Conservation (phyloP, 495 filamentous ascomycete species). For the Diplogelasinospora grovesii region DNA sequence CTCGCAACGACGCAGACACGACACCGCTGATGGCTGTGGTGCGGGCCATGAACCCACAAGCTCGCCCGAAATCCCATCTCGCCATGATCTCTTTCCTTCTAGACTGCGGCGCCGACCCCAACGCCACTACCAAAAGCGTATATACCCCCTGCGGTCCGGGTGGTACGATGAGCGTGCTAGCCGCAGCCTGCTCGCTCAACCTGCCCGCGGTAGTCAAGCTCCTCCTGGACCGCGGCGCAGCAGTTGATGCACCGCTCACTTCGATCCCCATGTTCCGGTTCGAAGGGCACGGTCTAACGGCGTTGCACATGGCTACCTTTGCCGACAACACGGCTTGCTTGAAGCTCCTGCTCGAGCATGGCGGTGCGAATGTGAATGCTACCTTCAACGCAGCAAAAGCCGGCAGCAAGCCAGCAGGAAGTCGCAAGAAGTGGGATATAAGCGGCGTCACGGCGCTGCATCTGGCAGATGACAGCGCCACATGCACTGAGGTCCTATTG, state of each 20-base stretch:
- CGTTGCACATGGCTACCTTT: slow-evolving; percentile 17
- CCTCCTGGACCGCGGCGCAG: slow-evolving; percentile 14
- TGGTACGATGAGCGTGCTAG: slow-evolving; percentile 3
- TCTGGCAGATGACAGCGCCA: slow-evolving; percentile 6
- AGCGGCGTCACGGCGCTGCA: slow-evolving; percentile 15
- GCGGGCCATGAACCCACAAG: not conserved
- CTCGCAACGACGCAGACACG: slow-evolving; percentile 10
- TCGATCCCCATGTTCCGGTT: not conserved
- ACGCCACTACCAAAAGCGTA: not conserved
- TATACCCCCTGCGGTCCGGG: not conserved
- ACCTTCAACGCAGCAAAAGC: slow-evolving; percentile 5
- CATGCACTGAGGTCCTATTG: slow-evolving; percentile 7
- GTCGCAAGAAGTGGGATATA: not conserved
- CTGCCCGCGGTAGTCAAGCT: slow-evolving; percentile 5
- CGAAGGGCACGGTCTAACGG: slow-evolving; percentile 6
- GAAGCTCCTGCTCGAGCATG: slow-evolving; percentile 9
- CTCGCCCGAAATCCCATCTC: slow-evolving; percentile 7
- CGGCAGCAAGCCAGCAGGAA: not conserved
- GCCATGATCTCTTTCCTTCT: slow-evolving; percentile 17
- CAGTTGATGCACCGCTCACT: slow-evolving; percentile 1
- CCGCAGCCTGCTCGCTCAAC: slow-evolving; percentile 6
- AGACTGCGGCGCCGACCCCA: slow-evolving; percentile 18
- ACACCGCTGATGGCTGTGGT: slow-evolving; percentile 13
- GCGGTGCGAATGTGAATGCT: slow-evolving; percentile 9
- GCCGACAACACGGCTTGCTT: slow-evolving; percentile 6